A percentile compares a stretch with the other conserved stretches of the same genome.
Evolutionary conservation across 495 filamentous ascomycete genomes (phyloP).

Genomic region (Penicillium pulvis): DNA sequence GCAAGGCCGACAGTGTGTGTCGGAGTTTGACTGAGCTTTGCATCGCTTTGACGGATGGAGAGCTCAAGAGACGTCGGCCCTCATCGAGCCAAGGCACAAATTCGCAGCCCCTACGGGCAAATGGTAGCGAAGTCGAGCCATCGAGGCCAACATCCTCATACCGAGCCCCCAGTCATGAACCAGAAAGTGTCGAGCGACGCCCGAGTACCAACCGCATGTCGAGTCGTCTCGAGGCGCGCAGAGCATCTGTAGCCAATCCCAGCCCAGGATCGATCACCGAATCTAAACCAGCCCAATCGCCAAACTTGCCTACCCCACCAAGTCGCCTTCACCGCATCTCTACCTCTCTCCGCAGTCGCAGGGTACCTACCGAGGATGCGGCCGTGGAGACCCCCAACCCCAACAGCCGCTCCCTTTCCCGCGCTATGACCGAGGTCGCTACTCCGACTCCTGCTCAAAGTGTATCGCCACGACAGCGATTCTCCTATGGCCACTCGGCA

Average conservation of each 20-base stretch:
- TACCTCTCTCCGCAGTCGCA: conserved; percentile 39
- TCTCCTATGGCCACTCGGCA: conserved; percentile 44
- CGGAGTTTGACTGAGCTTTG: conserved; percentile 91
- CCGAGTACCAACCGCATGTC: conserved; percentile 62
- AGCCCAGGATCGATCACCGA: conserved; percentile 28
- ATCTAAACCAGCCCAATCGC: conserved; percentile 29
- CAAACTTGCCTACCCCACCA: conserved; percentile 31
- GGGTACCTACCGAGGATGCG: conserved; percentile 39
- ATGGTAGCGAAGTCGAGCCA: conserved; percentile 35
- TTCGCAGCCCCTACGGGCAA: conserved; percentile 26
- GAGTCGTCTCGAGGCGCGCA: conserved; percentile 72
- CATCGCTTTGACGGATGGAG: conserved; percentile 70
- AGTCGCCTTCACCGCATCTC: conserved; percentile 44
- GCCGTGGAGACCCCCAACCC: conserved; percentile 22
- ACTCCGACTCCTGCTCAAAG: conserved; percentile 31
- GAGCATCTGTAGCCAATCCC: conserved; percentile 60
- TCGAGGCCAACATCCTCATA: conserved; percentile 33
- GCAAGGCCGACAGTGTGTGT: conserved; percentile 92
- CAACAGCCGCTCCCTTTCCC: conserved; percentile 37
- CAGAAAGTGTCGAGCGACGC: conserved; percentile 36
- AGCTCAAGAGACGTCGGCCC: conserved; percentile 32
- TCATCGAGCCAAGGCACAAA: conserved; percentile 28
- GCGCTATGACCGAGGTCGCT: conserved; percentile 44
- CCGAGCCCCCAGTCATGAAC: conserved; percentile 47
- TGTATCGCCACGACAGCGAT: conserved; percentile 39